Conservation (phyloP, 352 stramenopile species). For the Phytophthora europaea region DNA sequence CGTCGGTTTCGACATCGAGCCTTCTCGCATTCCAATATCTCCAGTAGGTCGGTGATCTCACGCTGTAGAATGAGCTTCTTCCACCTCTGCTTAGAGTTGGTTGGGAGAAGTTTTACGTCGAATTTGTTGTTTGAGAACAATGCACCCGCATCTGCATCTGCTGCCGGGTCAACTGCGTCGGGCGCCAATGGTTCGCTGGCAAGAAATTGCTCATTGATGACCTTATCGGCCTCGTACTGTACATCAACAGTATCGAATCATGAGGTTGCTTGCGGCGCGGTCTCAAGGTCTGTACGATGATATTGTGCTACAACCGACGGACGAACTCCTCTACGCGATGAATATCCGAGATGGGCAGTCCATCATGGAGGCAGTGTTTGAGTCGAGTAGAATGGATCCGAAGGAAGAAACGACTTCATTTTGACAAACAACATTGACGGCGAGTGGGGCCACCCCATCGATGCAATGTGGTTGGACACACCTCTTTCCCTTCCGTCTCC, state of each 20-base stretch:
- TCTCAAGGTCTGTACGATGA: background rate
- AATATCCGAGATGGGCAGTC: conserved; percentile 1
- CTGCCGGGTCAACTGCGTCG: no score
- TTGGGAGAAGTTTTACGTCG: no score
- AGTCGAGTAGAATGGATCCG: background rate
- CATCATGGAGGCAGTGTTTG: conserved; percentile 4
- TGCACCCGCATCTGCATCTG: background rate
- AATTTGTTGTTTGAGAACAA: background rate
- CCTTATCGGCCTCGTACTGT: background rate
- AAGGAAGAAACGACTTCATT: background rate
- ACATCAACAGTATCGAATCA: background rate
- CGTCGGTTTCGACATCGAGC: no score
- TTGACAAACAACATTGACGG: background rate
- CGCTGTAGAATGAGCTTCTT: no score
- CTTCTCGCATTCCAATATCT: no score
- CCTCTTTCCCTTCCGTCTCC: background rate
- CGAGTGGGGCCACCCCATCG: background rate
- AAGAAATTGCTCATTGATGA: conserved; percentile 11
- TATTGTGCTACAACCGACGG: conserved; percentile 5
- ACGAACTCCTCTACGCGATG: conserved; percentile 15
- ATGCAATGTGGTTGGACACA: background rate
- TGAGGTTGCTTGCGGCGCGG: background rate
- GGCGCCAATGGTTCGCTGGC: background rate
- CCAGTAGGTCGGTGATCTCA: no score
- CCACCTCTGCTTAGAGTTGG: no score